Percentiles rank a stretch among this genome's conserved stretches.
These are phyloP conservation scores for Pichia sp. DNA, from an alignment of 1,139 yeast genomes.

Conservation along the genomic window DNA sequence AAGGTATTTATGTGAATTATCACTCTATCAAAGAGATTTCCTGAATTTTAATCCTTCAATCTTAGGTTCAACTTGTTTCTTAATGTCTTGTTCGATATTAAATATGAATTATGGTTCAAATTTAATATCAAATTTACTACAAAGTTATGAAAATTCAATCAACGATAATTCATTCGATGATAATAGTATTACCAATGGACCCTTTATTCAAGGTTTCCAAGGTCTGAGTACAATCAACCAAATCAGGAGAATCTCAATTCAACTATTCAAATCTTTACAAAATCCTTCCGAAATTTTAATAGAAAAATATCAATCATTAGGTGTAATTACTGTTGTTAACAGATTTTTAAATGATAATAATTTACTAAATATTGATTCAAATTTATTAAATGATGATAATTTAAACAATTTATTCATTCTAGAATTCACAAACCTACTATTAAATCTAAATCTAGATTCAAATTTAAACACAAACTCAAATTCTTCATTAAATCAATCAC, in stretches of 20 bases:
- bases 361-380: constrained; percentile 16
- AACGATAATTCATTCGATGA: constrained; percentile 11
- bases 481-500: constrained; percentile 5
- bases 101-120: constrained; percentile 32
- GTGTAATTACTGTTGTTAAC: constrained; percentile 29
- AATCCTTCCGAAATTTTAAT: constrained; percentile 49
- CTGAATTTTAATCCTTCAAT: constrained; percentile 54
- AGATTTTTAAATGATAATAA: constrained; percentile 24
- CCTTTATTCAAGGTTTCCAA: constrained; percentile 49
- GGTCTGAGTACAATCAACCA: constrained; percentile 34
- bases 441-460: background rate
- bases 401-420: background rate
- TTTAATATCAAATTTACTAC: constrained; percentile 23
- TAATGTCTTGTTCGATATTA: constrained; percentile 65
- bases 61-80: constrained; percentile 62
- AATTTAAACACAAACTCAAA: constrained; percentile 9
- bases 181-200: constrained; percentile 22
- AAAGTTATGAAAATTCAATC: constrained; percentile 14
- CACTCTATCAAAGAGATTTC: constrained; percentile 66
- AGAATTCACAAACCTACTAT: background rate
- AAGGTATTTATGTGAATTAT: constrained; percentile 66
- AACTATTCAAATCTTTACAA: constrained; percentile 40
- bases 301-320: constrained; percentile 41
- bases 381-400: constrained; percentile 29
- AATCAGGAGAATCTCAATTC: constrained; percentile 39